phyloP scores from a whole-genome alignment of 2,329 filamentous ascomycete genomes.

The Colletotrichum neosansevieriae region DNA sequence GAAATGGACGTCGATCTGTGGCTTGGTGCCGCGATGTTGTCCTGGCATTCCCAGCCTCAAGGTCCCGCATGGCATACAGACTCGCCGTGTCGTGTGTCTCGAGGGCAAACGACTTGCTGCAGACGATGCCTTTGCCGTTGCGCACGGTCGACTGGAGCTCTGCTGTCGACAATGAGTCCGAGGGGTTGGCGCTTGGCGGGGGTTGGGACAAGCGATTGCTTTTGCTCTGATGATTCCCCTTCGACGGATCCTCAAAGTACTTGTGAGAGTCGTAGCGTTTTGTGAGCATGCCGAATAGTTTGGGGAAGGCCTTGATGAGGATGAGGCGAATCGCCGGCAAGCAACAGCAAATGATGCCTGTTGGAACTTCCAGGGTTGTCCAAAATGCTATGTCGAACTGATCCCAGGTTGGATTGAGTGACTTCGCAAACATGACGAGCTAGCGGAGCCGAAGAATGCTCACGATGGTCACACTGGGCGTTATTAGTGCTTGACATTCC shows the following conservation, averaged over 20 bases:
- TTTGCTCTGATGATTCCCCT: not conserved
- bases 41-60: conserved; percentile 20
- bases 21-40: conserved; percentile 15
- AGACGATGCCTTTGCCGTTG: not conserved
- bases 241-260: conserved; percentile 16
- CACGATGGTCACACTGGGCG: conserved; percentile 46
- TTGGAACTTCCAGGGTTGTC: conserved; percentile 33
- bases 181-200: too few species aligned
- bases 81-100: conserved; percentile 19
- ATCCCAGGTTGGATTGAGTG: conserved; percentile 48
- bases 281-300: conserved; percentile 27
- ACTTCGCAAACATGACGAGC: conserved; percentile 45
- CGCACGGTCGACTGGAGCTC: conserved; percentile 4
- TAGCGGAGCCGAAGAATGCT: conserved; percentile 48
- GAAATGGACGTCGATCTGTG: conserved; percentile 24
- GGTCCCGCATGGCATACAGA: conserved; percentile 18
- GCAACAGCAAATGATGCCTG: conserved; percentile 35
- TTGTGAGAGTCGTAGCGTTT: conserved; percentile 11
- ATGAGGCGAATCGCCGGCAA: conserved; percentile 35
- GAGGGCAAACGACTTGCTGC: conserved; percentile 8
- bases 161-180: conserved; percentile 1
- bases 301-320: conserved; percentile 32
- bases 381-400: conserved; percentile 44
- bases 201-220: conserved; percentile 5
- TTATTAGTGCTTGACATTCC: not conserved